phyloP scores from a whole-genome alignment of 495 filamentous ascomycete species.

The Thermochaetoides thermophila region DNA sequence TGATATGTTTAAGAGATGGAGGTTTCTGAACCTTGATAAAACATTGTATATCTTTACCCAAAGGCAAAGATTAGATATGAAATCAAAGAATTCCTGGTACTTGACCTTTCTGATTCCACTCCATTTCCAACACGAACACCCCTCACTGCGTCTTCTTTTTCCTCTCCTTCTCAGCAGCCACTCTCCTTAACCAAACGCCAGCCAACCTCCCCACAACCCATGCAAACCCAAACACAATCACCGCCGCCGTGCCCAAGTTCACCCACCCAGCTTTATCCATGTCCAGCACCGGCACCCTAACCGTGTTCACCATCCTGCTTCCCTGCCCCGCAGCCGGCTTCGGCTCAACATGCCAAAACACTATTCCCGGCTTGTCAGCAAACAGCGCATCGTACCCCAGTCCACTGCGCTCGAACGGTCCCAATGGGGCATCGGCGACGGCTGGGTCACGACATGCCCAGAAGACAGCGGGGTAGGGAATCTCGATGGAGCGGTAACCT shows the following conservation, averaged over 20 bases:
- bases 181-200: slow-evolving; percentile 19
- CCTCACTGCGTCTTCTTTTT: slow-evolving; percentile 30
- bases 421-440: slow-evolving; percentile 52
- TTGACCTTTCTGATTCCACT: too few species aligned
- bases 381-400: slow-evolving; percentile 84
- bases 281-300: slow-evolving; percentile 68
- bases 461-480: slow-evolving; percentile 72
- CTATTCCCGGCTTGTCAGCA: slow-evolving; percentile 52
- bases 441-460: slow-evolving; percentile 97
- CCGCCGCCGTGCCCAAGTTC: slow-evolving; percentile 53
- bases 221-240: slow-evolving; percentile 54
- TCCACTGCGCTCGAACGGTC: slow-evolving; percentile 75
- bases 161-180: slow-evolving; percentile 15
- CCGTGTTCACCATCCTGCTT: slow-evolving; percentile 36
- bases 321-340: slow-evolving; percentile 15
- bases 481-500: slow-evolving; percentile 32
- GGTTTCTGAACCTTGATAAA: too few species aligned
- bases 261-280: slow-evolving; percentile 42
- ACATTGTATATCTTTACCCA: too few species aligned
- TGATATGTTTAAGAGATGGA: too few species aligned
- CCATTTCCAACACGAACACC: neutral
- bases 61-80: too few species aligned
- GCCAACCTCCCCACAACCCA: slow-evolving; percentile 61
- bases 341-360: slow-evolving; percentile 78
- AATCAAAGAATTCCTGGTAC: too few species aligned